Evolutionary conservation across 2,329 filamentous ascomycete genomes (phyloP), one percentile per base, ranked within the genome.

Genomic region (Sclerotinia sclerotiorum): DNA sequence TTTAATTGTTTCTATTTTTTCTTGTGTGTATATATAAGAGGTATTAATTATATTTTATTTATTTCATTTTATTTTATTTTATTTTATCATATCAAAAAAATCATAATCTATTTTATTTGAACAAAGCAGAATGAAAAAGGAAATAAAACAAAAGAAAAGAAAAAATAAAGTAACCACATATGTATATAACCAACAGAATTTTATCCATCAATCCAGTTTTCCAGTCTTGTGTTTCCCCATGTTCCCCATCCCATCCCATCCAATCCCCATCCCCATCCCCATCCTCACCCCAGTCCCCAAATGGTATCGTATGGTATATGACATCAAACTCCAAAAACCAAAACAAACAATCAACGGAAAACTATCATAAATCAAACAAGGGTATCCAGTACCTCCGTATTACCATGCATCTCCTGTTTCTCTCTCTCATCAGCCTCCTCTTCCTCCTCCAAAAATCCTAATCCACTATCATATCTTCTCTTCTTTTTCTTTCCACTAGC

Each of bases 361-460:
- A n/a, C 17, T 15, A 35, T 27, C 32, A 51, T 51, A 51, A 39
- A 51, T 62, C 46, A 62, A 62, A 8, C 46, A 51, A 51, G 15
- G 5, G 17, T 51, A 39, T 51, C 29, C 15, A 39, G 13, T 27
- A 19, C 46, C 46, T 51, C 46, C 32, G 46, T 35, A 49, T 39
- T 39, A 27, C n/a, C 1, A 19, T 35, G 17, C 15, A 27, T 42
- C 27, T 51, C 7, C 21, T 8, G 19, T 7, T 19, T 21, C 44
- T n/a, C 58, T 29, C 19, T 32, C n/a, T 24, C 54, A 27, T n/a
- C 44, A 24, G 29, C 42, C 10, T 74, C 73, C 49, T 83, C 82
- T 48, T 86, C 84, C 73, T 85, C 84, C 75, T 85, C 84, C 75
- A 87, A 71, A 32, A 88, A 78, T 0, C 84, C 84, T 62, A 88